These are phyloP conservation scores for Ogataea degrootiae DNA, from an alignment of 805 yeast genomes.

Conservation along the genomic window DNA sequence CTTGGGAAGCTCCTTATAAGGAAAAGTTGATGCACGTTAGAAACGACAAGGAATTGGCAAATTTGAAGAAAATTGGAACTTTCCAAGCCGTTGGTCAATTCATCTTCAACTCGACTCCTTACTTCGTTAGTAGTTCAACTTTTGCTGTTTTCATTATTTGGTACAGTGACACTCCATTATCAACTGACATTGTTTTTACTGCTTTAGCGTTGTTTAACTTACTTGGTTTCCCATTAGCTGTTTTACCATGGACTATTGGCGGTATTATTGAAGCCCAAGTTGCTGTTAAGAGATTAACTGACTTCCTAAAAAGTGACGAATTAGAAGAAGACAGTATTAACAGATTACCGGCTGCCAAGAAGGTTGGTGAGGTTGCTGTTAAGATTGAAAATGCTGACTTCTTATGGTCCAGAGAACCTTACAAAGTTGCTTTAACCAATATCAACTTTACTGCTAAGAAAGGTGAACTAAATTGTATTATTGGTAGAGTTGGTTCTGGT, in stretches of 20 bases:
- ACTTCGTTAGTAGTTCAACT: constrained; percentile 82
- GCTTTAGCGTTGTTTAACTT: constrained; percentile 85
- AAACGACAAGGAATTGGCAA: constrained; percentile 78
- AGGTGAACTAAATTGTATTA: constrained; percentile 79
- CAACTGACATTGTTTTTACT: constrained; percentile 89
- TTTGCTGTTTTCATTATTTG: constrained; percentile 71
- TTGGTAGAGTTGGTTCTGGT: constrained; percentile 89
- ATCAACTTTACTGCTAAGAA: constrained; percentile 61
- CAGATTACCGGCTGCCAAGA: constrained; percentile 41
- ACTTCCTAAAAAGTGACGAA: constrained; percentile 71
- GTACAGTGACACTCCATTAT: constrained; percentile 53
- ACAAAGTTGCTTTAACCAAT: constrained; percentile 61
- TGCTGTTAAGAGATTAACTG: constrained; percentile 67
- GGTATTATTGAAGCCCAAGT: constrained; percentile 85
- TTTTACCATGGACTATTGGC: constrained; percentile 86
- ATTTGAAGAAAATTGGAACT: constrained; percentile 68
- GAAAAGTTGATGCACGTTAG: constrained; percentile 73
- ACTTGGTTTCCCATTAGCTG: constrained; percentile 86
- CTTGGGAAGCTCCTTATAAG: constrained; percentile 90
- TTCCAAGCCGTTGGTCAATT: constrained; percentile 67
- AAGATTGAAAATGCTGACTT: constrained; percentile 63
- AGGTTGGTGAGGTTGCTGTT: constrained; percentile 64
- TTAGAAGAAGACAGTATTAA: constrained; percentile 66
- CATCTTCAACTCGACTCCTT: constrained; percentile 84
- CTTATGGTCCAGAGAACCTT: constrained; percentile 72